A percentile compares a stretch with the other conserved stretches of the same genome.
Evolutionary conservation across 1,284 basidiomycete species (phyloP).

Genomic region (Stereum hirsutum): DNA sequence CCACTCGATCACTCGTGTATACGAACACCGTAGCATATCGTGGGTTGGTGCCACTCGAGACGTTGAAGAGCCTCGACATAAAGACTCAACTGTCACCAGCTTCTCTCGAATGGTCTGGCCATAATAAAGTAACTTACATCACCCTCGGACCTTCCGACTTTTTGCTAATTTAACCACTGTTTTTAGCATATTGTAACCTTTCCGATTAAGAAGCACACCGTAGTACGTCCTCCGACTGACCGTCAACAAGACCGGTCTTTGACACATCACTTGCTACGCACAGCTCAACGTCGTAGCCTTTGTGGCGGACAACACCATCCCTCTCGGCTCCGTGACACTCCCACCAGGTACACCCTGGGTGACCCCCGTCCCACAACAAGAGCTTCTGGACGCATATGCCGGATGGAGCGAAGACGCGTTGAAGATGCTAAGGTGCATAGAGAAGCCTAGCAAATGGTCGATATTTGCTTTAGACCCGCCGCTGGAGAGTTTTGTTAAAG

Average conservation of each 20-base stretch:
- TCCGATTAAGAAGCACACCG: constrained; percentile 35
- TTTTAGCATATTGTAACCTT: constrained; percentile 49
- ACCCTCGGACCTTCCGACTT: too few relatives aligned
- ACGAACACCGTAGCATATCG: constrained; percentile 35
- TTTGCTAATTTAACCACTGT: too few relatives aligned
- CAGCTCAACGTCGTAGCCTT: constrained; percentile 51
- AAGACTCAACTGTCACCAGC: constrained; percentile 25
- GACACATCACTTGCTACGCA: background rate
- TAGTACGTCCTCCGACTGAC: constrained; percentile 20
- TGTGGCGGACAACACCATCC: constrained; percentile 27
- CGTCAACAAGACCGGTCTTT: background rate
- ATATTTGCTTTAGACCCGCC: constrained; percentile 45
- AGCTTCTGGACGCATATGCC: constrained; percentile 34
- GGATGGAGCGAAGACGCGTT: constrained; percentile 41
- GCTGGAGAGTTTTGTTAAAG: constrained; percentile 35
- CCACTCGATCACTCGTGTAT: constrained; percentile 22
- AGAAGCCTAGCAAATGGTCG: constrained; percentile 47
- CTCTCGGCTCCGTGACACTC: constrained; percentile 26
- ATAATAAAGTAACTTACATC: constrained; percentile 26
- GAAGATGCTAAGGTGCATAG: constrained; percentile 35
- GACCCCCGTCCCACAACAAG: constrained; percentile 28
- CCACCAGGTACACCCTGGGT: constrained; percentile 36
- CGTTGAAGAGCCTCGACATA: constrained; percentile 25
- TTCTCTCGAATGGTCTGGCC: constrained; percentile 32
- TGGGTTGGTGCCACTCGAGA: constrained; percentile 26